Evolutionary conservation across 495 filamentous ascomycete species (phyloP), one percentile per base, ranked within the genome.

Genomic region (Neurospora sp.): DNA sequence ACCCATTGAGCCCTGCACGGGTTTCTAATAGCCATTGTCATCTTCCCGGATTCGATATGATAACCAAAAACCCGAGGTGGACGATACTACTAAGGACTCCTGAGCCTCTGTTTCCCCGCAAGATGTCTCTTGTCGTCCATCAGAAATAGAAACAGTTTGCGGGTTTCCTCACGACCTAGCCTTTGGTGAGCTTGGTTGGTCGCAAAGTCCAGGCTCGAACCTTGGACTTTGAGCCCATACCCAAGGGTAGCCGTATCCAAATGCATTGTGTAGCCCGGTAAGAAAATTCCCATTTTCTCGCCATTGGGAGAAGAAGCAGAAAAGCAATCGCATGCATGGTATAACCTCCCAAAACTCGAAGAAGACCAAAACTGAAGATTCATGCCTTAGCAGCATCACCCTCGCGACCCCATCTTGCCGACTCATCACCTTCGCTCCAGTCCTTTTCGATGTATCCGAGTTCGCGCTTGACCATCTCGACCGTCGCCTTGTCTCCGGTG

Each of bases 401-500:
- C 69, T 81, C 80, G 1, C 71, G 77, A 14, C 91, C 90, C 96
- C 94, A 97, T 76, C 96, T 85, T 37, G 88, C 89, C 71, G 85
- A 89, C 85, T 99, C 96, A 75, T 98, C 92, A 5, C 94, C 95
- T 12, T 89, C 88, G 40, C 86, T 86, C 94, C 95, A 98, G 2
- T 85, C 81, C 78, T 91, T 91, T 81, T 98, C 96, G 23, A 90
- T 83, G 75, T 99, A 99, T 0, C 94, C 93, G 12, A 99, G 82
- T 72, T 89, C 84, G 77, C 88, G 84, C 89, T 99, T 99, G 44
- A 98, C 95, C 76, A 90, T 86, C 71, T 89, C 86, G 4, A 99
- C 92, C 11, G 90, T 94, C 39, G 83, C 85, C 77, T 88, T 87
- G 76, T 97, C 93, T 14, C 96, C 96, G 0, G 94, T 98, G 75